Evolutionary conservation across 179 eudicot species (phyloP).

Genomic region (Silene coronaria): DNA sequence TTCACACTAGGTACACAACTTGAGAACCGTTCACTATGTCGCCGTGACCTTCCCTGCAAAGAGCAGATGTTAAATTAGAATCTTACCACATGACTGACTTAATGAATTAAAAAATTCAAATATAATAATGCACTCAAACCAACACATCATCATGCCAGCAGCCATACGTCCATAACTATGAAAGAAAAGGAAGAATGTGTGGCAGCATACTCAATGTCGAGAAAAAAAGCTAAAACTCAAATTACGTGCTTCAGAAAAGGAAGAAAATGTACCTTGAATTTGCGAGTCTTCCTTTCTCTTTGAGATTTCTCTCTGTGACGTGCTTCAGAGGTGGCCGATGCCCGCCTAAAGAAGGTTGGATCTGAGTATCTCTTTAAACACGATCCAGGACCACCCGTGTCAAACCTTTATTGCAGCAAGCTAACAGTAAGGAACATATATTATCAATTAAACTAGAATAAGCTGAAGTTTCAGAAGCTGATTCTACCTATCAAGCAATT

Average conservation of each 20-base stretch:
- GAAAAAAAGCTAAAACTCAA: background rate
- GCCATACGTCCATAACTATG: background rate
- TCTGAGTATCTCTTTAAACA: constrained; percentile 94
- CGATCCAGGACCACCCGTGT: constrained; percentile 87
- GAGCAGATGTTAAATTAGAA: background rate
- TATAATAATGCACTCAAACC: background rate
- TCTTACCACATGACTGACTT: background rate
- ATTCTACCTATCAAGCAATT: constrained; percentile 78
- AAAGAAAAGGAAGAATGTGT: background rate
- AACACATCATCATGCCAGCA: background rate
- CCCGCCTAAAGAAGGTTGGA: constrained; percentile 76
- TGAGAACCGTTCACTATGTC: background rate
- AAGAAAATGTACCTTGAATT: constrained; percentile 51
- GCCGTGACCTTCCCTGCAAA: constrained; percentile 12
- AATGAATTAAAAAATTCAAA: background rate
- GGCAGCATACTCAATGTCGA: background rate
- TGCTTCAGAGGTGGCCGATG: constrained; percentile 48
- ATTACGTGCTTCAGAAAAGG: background rate
- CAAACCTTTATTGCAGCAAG: constrained; percentile 54
- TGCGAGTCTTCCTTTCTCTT: constrained; percentile 49
- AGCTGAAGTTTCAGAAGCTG: constrained; percentile 9
- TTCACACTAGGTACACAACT: background rate
- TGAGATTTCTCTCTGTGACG: constrained; percentile 32
- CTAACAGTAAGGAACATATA: constrained; percentile 11
- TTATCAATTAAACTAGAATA: constrained; percentile 1